These are phyloP conservation scores for Mucuna pruriens DNA, from an alignment of 306 rosid genomes.

Conservation along the genomic window DNA sequence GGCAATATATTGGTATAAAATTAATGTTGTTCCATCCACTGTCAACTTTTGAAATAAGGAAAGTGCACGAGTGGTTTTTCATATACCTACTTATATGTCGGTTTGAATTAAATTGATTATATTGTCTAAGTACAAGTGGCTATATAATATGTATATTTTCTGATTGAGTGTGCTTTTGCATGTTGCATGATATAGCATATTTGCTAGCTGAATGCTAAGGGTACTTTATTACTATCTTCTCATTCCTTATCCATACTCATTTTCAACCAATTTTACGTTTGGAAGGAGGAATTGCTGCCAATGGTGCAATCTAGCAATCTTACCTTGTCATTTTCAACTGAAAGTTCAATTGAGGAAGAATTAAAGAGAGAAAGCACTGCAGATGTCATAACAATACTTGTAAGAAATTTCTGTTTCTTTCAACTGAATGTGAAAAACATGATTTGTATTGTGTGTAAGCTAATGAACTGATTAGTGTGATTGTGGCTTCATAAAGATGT, in stretches of 20 bases:
- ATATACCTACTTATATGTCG: not conserved
- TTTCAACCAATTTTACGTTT: constrained; percentile 41
- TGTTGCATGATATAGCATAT: constrained; percentile 14
- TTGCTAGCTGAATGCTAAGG: constrained; percentile 18
- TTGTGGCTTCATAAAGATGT: constrained; percentile 11
- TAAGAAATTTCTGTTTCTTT: constrained; percentile 49
- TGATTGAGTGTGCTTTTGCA: constrained; percentile 18
- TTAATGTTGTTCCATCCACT: not conserved
- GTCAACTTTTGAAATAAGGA: not conserved
- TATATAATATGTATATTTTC: constrained; percentile 15
- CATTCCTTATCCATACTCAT: constrained; percentile 12
- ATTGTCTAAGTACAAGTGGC: not conserved
- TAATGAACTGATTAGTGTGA: constrained; percentile 25
- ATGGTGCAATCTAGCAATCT: constrained; percentile 83
- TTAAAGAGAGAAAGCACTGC: constrained; percentile 97
- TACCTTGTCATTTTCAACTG: constrained; percentile 85
- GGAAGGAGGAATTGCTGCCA: constrained; percentile 87
- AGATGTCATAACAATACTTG: constrained; percentile 85
- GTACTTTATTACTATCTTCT: constrained; percentile 8
- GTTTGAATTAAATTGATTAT: constrained; percentile 4
- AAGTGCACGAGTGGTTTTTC: not conserved
- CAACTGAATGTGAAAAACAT: constrained; percentile 6
- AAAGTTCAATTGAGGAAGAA: constrained; percentile 97
- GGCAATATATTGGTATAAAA: not conserved
- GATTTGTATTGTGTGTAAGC: constrained; percentile 17